Evolutionary conservation across 1,284 basidiomycete genomes (phyloP), one percentile per base, ranked within the genome.

Genomic region (Takashimella koratensis): DNA sequence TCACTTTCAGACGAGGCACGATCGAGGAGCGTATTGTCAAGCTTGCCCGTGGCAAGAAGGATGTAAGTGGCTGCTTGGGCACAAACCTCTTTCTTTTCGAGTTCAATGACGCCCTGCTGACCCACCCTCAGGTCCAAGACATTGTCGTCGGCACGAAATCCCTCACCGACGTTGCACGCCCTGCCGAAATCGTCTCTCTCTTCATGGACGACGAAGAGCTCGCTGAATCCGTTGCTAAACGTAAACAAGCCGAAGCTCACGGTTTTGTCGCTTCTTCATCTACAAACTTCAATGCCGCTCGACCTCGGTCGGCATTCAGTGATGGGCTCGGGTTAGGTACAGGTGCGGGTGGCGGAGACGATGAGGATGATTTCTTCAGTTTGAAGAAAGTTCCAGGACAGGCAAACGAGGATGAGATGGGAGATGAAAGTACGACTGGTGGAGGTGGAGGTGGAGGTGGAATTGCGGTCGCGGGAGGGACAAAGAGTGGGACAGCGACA

Each of bases 11-110:
- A 10, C 89, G 86, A 70, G 94, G 94, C 12, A 98, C 96, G 0
- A 98, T 99, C 70, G 96, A 99, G 74, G 95, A 99, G 76, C 91
- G 96, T 6, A 98, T 99, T 62, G 84, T 99, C 20, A 90, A 94
- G 74, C 79, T 97, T 43, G 91, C 93, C 3, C 84, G 93, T 42
- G 90, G 91, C 47, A 96, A 96, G 82, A 95, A 95, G 83, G 91
- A 95, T 70, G 91, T 90, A 64, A 68, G 86, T 79, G 5, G 36
- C 27, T 27, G 21, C 24, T 22, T 44, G 5, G 1, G 16, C 30
- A 30, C 50, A 20, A 12, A 41, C 36, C 39, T 23, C 24, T 10
- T 20, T 12, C 21, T 1, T 22, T 40, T 53, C 68, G 11, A 61
- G 65, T 27, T 53, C 66, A 23, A 70, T 68, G 60, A 73, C 66